Evolutionary conservation across 2,329 filamentous ascomycete genomes (phyloP).

Genomic region (Cryphonectria carpinicola): DNA sequence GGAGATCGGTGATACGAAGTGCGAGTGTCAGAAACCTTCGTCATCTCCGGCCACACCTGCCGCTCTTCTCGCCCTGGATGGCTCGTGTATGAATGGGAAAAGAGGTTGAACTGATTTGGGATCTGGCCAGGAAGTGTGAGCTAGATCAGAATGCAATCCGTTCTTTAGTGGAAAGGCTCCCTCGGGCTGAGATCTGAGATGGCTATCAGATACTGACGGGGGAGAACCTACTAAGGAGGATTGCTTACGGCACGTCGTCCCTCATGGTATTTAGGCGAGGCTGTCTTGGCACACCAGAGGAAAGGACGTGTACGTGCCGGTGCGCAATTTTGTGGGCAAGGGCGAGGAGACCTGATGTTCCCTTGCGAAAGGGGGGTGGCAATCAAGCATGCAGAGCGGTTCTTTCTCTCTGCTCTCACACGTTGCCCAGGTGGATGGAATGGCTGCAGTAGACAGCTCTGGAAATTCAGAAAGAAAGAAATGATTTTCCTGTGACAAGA

Average conservation of each 20-base stretch:
- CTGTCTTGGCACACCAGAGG: not conserved
- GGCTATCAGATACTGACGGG: not conserved
- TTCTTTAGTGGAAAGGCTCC: not conserved
- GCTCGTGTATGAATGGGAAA: slow-evolving; percentile 22
- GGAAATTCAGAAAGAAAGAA: slow-evolving; percentile 14
- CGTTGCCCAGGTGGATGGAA: slow-evolving; percentile 10
- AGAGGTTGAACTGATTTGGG: slow-evolving; percentile 16
- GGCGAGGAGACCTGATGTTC: not conserved
- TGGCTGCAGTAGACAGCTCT: slow-evolving; percentile 19
- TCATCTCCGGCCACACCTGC: slow-evolving; percentile 12
- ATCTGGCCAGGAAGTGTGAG: slow-evolving; percentile 13
- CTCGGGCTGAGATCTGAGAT: not conserved
- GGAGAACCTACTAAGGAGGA: not conserved
- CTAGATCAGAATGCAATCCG: slow-evolving; percentile 18
- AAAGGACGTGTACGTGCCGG: not conserved
- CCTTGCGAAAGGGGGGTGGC: not conserved
- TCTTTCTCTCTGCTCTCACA: not conserved
- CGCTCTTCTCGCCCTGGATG: slow-evolving; percentile 12
- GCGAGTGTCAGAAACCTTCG: slow-evolving; percentile 7
- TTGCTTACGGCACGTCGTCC: not conserved
- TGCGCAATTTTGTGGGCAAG: not conserved
- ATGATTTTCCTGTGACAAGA: slow-evolving; percentile 14
- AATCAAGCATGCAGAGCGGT: not conserved
- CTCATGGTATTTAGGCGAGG: not conserved
- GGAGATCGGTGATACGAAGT: slow-evolving; percentile 12